phyloP scores from a whole-genome alignment of 345 rosid species.

The Eucalyptus dawsonii region DNA sequence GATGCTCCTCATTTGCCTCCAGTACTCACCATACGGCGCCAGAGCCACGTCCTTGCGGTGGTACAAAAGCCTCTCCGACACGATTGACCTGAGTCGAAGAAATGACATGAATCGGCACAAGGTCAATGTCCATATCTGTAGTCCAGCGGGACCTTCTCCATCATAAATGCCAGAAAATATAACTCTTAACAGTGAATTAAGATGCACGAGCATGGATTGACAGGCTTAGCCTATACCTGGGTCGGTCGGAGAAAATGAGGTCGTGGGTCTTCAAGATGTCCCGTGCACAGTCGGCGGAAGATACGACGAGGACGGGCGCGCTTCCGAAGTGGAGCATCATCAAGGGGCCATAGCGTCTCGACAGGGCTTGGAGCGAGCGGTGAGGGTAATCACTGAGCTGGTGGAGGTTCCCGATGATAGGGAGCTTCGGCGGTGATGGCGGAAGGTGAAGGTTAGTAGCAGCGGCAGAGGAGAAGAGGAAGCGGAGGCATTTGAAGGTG shows the following conservation, averaged over 20 bases:
- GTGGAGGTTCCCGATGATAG: constrained; percentile 51
- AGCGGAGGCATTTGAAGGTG: neutral
- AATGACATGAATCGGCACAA: neutral
- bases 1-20: constrained; percentile 54
- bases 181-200: neutral
- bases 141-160: neutral
- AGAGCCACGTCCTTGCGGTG: constrained; percentile 13
- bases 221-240: neutral
- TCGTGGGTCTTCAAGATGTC: constrained; percentile 53
- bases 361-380: constrained; percentile 19
- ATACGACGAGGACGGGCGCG: constrained; percentile 29
- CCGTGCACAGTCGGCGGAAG: constrained; percentile 37
- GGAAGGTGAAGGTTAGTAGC: neutral
- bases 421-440: constrained; percentile 42
- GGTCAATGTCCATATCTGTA: neutral
- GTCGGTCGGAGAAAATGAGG: constrained; percentile 28
- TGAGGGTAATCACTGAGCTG: constrained; percentile 32
- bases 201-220: neutral
- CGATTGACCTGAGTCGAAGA: neutral
- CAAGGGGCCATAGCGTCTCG: constrained; percentile 35
- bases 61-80: constrained; percentile 11
- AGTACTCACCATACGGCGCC: constrained; percentile 55
- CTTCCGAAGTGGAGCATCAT: constrained; percentile 47
- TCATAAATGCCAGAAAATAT: neutral
- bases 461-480: neutral